A percentile compares a stretch with the other conserved stretches of the same genome.
phyloP scores from a whole-genome alignment of 148 eudicot genomes.

The Amaranthus palmeri region DNA sequence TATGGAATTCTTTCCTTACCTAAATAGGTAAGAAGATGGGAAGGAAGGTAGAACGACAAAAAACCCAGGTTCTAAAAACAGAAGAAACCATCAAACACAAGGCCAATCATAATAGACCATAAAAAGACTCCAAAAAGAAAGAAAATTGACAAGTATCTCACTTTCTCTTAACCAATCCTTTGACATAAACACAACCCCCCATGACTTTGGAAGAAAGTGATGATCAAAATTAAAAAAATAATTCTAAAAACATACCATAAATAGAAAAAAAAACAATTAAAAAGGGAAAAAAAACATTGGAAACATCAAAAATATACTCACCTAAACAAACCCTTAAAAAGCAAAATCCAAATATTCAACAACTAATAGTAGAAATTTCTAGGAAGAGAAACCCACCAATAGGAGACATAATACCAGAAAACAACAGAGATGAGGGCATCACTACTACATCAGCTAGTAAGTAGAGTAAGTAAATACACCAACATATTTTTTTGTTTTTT shows the following conservation, averaged over 20 bases:
- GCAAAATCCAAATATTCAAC: conserved; percentile 9
- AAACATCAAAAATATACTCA: conserved; percentile 12
- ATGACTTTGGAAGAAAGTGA: conserved; percentile 23
- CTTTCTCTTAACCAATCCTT: conserved; percentile 25
- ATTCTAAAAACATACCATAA: neutral
- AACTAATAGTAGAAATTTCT: conserved; percentile 22
- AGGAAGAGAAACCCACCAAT: conserved; percentile 20
- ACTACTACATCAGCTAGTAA: neutral
- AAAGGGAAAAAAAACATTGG: neutral
- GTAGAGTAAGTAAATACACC: neutral
- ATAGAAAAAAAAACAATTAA: neutral
- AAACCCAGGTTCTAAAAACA: conserved; percentile 15
- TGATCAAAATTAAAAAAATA: conserved; percentile 14
- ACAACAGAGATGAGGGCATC: conserved; percentile 1
- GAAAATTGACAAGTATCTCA: conserved; percentile 12
- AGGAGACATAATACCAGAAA: conserved; percentile 9
- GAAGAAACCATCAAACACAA: conserved; percentile 14
- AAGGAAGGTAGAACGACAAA: conserved; percentile 19
- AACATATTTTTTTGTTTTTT: neutral
- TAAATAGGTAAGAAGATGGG: conserved; percentile 21
- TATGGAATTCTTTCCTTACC: conserved; percentile 17
- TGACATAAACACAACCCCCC: conserved; percentile 21
- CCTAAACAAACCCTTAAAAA: conserved; percentile 14
- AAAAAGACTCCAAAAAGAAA: conserved; percentile 16
- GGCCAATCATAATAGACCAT: conserved; percentile 22